A percentile compares a stretch with the other conserved stretches of the same genome.
Evolutionary conservation across 2,329 filamentous ascomycete genomes (phyloP).

Genomic region (Didymella keratinophila): DNA sequence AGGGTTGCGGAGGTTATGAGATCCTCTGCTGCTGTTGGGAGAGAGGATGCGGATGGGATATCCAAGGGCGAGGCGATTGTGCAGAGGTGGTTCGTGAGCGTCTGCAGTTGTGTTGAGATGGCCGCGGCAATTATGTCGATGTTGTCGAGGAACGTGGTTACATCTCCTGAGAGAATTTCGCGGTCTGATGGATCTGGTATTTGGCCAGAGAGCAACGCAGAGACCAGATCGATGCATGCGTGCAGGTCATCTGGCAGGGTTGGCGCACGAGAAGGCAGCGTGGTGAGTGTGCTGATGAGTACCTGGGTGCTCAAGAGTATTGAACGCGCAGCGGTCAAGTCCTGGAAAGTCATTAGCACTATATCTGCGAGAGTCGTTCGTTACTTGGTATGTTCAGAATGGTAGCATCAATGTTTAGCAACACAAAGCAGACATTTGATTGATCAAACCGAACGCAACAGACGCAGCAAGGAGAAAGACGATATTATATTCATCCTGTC

Average conservation of each 20-base stretch:
- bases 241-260: constrained; percentile 54
- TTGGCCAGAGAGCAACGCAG: constrained; percentile 50
- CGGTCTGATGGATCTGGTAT: constrained; percentile 46
- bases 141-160: constrained; percentile 52
- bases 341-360: constrained; percentile 38
- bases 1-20: constrained; percentile 25
- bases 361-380: background rate
- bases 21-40: constrained; percentile 21
- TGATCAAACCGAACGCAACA: too few species aligned
- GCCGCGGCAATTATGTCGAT: constrained; percentile 45
- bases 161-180: constrained; percentile 51
- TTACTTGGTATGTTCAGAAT: too few species aligned
- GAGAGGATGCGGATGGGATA: constrained; percentile 18
- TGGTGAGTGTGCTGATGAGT: constrained; percentile 45
- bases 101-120: constrained; percentile 45
- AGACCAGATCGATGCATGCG: constrained; percentile 53
- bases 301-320: constrained; percentile 44
- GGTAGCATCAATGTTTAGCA: too few species aligned
- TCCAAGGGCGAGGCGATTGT: constrained; percentile 40
- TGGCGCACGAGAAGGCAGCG: constrained; percentile 45
- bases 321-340: constrained; percentile 47
- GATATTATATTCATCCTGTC: too few species aligned
- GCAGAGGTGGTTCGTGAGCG: constrained; percentile 43
- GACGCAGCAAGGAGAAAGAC: too few species aligned
- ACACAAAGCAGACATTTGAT: too few species aligned